Base-by-base conservation (phyloP, 2,329 filamentous ascomycete species). In the Clarireedia homoeocarpa region DNA sequence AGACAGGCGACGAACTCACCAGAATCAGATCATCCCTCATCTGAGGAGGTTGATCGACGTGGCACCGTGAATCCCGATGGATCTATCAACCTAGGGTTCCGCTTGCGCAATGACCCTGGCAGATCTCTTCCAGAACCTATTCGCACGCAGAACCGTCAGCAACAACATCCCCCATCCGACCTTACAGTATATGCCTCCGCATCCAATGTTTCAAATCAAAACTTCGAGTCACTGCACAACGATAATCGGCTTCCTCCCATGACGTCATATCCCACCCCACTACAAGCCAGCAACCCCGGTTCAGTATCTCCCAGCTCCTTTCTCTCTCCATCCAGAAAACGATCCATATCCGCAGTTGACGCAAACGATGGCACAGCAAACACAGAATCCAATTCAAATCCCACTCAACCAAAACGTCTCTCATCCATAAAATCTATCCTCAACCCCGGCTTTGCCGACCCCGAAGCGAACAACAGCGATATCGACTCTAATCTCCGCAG, bases 391-490 rank as follows among this genome's bases (percentile, higher is more conserved):
- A 57, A 27, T 15, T 63, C 66, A n/a, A 71, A 34, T 34, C 30
- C 30, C 30, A 9, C 82, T 26, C 72, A 71, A 39, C 71, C 81
- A 44, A 79, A 86, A 67, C 82, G 87, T 14, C 72, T 90, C 4
- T 88, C 84, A 17, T 89, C 86, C 3, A 91, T 91, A 59, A 88
- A 85, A 61, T 88, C 86, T 5, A 85, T 91, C 46, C 72, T 91
- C 12, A 91, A 90, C 60, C 83, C 83, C 2, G 66, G 64, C 5
- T 64, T 56, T 53, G 48, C 58, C 10, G 63, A 65, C 40, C 45
- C 57, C 0, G 64, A 66, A 34, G 48, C 57, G 15, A 45, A 20
- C 5, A n/a, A 20, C 5, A n/a, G 12, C 7, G 55, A 59, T n/a
- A 44, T 42, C 15, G 58, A 58, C 39, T 48, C 56, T 17, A 51